These are phyloP conservation scores for Metrosideros polymorpha DNA, from an alignment of 441 rosid genomes.

Conservation along the genomic window DNA sequence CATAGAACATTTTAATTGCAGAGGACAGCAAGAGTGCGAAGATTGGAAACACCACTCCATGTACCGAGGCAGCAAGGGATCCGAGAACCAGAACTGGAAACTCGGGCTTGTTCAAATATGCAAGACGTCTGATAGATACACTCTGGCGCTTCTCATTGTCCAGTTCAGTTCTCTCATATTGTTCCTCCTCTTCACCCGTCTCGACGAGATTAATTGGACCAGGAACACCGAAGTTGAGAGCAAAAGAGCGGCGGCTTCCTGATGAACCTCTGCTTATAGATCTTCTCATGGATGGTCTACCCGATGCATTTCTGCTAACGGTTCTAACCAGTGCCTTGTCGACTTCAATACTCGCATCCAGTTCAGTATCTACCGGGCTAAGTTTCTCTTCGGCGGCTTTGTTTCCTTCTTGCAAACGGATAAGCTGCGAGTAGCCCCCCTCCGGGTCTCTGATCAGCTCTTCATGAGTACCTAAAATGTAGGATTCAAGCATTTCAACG, in stretches of 20 bases:
- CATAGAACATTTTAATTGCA: slow-evolving; percentile 4
- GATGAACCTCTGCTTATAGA: slow-evolving; percentile 44
- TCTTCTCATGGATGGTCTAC: slow-evolving; percentile 19
- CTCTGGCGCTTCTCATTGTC: slow-evolving; percentile 10
- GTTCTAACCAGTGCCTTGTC: slow-evolving; percentile 12
- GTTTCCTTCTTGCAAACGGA: slow-evolving; percentile 49
- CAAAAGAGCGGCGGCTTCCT: slow-evolving; percentile 40
- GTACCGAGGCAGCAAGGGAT: background rate
- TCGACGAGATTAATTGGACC: slow-evolving; percentile 17
- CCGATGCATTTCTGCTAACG: slow-evolving; percentile 9
- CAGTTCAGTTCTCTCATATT: background rate
- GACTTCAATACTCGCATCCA: slow-evolving; percentile 5
- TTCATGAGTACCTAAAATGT: slow-evolving; percentile 3
- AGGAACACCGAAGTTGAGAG: slow-evolving; percentile 27
- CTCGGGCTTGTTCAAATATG: slow-evolving; percentile 6
- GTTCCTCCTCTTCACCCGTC: slow-evolving; percentile 4
- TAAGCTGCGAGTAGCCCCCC: slow-evolving; percentile 9
- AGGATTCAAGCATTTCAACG: background rate
- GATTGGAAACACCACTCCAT: slow-evolving; percentile 5
- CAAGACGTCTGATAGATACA: slow-evolving; percentile 4
- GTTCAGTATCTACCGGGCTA: slow-evolving; percentile 1
- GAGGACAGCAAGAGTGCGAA: slow-evolving; percentile 4
- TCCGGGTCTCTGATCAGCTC: slow-evolving; percentile 1
- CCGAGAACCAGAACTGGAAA: background rate
- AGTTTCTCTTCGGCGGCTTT: slow-evolving; percentile 1